phyloP scores from a whole-genome alignment of 164 flowering plant species.

The Dillenia turbinata region DNA sequence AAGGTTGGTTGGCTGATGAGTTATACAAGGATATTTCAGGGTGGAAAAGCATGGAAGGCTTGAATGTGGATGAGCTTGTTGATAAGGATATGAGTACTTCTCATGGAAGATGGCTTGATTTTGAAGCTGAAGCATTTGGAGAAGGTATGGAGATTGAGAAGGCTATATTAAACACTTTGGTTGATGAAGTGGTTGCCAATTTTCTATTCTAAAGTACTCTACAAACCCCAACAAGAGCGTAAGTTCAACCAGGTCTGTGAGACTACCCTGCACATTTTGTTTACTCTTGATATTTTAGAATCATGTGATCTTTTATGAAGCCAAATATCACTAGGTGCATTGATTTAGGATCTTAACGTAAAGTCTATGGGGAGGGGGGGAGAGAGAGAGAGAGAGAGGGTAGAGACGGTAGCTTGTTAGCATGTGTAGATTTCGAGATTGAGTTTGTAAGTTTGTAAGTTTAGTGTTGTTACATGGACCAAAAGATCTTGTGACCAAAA shows the following conservation, averaged over 20 bases:
- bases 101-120: slow-evolving; percentile 59
- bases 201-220: slow-evolving; percentile 13
- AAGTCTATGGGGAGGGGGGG: not conserved
- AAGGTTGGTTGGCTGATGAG: slow-evolving; percentile 38
- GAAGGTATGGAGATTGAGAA: slow-evolving; percentile 47
- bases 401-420: no score
- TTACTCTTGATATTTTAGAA: not conserved
- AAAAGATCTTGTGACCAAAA: no score
- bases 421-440: no score
- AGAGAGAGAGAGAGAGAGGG: no score
- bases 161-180: slow-evolving; percentile 31
- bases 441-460: no score
- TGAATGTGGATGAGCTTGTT: slow-evolving; percentile 61
- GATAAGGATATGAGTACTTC: slow-evolving; percentile 61
- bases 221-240: not conserved
- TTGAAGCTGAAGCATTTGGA: slow-evolving; percentile 45
- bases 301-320: not conserved
- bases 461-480: no score
- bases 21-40: slow-evolving; percentile 38
- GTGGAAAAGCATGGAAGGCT: slow-evolving; percentile 36
- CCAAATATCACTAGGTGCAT: not conserved
- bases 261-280: not conserved
- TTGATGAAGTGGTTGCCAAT: slow-evolving; percentile 54
- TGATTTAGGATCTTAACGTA: not conserved
- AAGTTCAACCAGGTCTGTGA: not conserved